Evolutionary conservation across 1,139 yeast genomes (phyloP), one percentile per base, ranked within the genome.

Genomic region (Sugiyamaella sp.): DNA sequence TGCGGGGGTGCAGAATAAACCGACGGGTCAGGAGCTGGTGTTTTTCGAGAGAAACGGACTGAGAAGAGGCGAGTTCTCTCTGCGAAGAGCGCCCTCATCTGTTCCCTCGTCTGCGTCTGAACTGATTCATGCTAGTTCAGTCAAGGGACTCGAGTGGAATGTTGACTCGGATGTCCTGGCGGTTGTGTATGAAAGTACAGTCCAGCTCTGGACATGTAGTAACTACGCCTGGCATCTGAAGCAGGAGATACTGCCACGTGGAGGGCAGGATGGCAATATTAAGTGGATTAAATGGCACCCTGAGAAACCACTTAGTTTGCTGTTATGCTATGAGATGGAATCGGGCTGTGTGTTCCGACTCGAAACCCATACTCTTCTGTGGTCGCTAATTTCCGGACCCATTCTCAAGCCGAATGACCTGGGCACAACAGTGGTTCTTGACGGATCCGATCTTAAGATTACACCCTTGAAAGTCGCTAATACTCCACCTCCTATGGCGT

Each of bases 171-270:
- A 90, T 61, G 78, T 89, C 1, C 73, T 95, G 55, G 86, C 96
- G 0, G 74, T 93, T 21, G 85, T 81, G 52, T 71, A 86, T 1
- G 79, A 85, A 60, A 73, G 81, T 33, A 33, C 41, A 12, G 77
- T 93, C 17, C 96, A 88, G 67, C 72, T 95, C 35, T 95, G 98
- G 98, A 85, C 95, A 1, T 78, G 88, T 1, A 91, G 89, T 66
- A 95, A 95, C 69, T 95, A 91, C 69, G 96, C 91, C 68, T 95
- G 99, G 98, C 89, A 87, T 68, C 76, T 91, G 61, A 93, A 95
- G 67, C 95, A 87, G 69, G 95, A 86, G 66, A 72, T 91, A 3
- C 65, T 63, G 47, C 67, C 77, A 3, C 64, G 70, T 37, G 61
- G 70, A 1, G 45, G 47, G 20, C 19, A 41, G 14, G 37, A 46